These are phyloP conservation scores for Lepidium campestre DNA, from an alignment of 441 rosid genomes.

Conservation along the genomic window DNA sequence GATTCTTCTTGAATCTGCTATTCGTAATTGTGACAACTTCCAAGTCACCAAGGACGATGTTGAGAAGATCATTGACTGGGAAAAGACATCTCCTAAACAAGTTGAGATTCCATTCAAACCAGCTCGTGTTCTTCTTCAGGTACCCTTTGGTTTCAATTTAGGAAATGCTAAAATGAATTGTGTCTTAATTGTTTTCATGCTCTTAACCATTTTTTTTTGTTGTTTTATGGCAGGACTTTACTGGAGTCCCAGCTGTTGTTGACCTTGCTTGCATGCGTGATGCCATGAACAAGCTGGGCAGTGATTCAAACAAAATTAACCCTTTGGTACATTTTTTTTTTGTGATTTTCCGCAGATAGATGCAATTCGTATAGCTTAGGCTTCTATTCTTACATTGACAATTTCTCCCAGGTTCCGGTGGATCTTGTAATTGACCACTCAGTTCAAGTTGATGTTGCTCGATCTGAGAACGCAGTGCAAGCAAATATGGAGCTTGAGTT, in stretches of 20 bases:
- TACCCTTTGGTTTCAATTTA: not conserved
- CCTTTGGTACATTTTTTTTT: conserved; percentile 52
- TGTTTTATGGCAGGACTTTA: conserved; percentile 68
- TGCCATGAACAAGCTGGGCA: conserved; percentile 88
- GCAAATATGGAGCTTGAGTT: conserved; percentile 95
- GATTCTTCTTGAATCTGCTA: conserved; percentile 95
- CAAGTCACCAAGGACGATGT: conserved; percentile 94
- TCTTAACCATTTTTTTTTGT: not conserved
- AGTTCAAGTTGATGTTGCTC: conserved; percentile 94
- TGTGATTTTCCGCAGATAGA: not conserved
- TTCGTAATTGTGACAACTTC: conserved; percentile 96
- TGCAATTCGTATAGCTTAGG: not conserved
- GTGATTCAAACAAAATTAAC: conserved; percentile 93
- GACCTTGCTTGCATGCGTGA: conserved; percentile 99
- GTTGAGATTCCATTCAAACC: conserved; percentile 99
- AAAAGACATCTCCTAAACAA: conserved; percentile 79
- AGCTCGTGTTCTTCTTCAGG: conserved; percentile 98
- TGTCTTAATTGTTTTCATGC: not conserved
- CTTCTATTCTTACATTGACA: not conserved
- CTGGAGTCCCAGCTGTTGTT: conserved; percentile 98
- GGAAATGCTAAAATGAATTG: not conserved
- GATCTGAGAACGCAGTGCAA: conserved; percentile 93
- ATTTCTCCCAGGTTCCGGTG: conserved; percentile 71
- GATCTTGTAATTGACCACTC: conserved; percentile 98
- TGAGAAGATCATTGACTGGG: conserved; percentile 97